These are phyloP conservation scores for Kazachstania martiniae DNA, from an alignment of 805 yeast species.

Conservation along the genomic window DNA sequence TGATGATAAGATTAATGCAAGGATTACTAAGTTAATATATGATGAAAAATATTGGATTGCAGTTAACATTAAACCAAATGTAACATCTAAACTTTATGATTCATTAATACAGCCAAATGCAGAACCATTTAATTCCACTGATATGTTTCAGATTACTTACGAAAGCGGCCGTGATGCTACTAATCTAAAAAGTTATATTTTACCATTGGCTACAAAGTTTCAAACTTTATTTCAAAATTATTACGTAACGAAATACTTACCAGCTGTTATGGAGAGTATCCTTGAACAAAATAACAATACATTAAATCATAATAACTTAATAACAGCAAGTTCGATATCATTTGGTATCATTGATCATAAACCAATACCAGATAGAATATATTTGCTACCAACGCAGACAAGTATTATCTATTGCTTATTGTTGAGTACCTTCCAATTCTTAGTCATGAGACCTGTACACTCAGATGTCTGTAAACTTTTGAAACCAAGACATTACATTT, in stretches of 20 bases:
- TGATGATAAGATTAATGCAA: slow-evolving; percentile 20
- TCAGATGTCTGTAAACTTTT: slow-evolving; percentile 35
- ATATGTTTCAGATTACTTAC: slow-evolving; percentile 32
- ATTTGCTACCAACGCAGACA: slow-evolving; percentile 59
- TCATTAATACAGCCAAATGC: slow-evolving; percentile 16
- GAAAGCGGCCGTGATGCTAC: slow-evolving; percentile 56
- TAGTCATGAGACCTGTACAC: slow-evolving; percentile 46
- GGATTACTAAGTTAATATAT: slow-evolving; percentile 36
- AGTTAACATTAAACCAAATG: slow-evolving; percentile 40
- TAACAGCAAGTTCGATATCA: slow-evolving; percentile 21
- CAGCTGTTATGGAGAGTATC: slow-evolving; percentile 12
- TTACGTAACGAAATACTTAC: slow-evolving; percentile 3
- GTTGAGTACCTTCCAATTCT: slow-evolving; percentile 59
- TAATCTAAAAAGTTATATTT: slow-evolving; percentile 35
- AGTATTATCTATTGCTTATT: slow-evolving; percentile 66
- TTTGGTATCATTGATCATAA: slow-evolving; percentile 34
- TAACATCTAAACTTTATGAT: slow-evolving; percentile 26
- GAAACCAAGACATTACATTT: slow-evolving; percentile 34
- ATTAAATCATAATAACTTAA: slow-evolving; percentile 3
- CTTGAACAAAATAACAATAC: not conserved
- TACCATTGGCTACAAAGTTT: slow-evolving; percentile 32
- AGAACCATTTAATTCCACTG: slow-evolving; percentile 10
- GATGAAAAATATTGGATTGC: slow-evolving; percentile 57
- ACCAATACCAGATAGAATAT: slow-evolving; percentile 39
- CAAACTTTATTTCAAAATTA: slow-evolving; percentile 11